These are phyloP conservation scores for Penicillium sp. DNA, from an alignment of 2,329 filamentous ascomycete genomes.

Conservation along the genomic window DNA sequence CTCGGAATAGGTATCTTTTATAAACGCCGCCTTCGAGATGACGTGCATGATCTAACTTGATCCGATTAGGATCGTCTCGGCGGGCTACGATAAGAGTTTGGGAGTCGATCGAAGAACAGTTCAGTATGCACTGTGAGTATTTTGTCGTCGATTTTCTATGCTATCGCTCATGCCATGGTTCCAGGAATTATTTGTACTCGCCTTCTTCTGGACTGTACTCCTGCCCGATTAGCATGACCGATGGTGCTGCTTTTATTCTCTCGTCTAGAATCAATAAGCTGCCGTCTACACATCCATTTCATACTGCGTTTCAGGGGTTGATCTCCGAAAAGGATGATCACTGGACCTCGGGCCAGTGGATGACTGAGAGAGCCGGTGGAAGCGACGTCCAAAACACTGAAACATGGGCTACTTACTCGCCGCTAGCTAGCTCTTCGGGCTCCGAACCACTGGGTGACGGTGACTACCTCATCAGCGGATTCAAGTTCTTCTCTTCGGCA, in stretches of 20 bases:
- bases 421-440: constrained; percentile 5
- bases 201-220: constrained; percentile 59
- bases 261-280: constrained; percentile 14
- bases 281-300: constrained; percentile 21
- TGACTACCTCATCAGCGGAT: constrained; percentile 54
- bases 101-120: not conserved
- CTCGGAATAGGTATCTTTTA: constrained; percentile 25
- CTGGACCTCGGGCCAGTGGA: constrained; percentile 40
- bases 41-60: constrained; percentile 24
- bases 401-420: constrained; percentile 31
- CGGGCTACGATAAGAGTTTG: not conserved
- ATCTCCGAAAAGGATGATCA: constrained; percentile 27
- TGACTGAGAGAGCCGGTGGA: constrained; percentile 37
- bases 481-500: constrained; percentile 70
- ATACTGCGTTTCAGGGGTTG: constrained; percentile 23
- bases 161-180: not conserved
- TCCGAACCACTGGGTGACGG: constrained; percentile 22
- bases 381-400: constrained; percentile 36
- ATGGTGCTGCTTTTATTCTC: constrained; percentile 37
- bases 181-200: constrained; percentile 55
- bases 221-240: constrained; percentile 63
- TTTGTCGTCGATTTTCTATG: not conserved
- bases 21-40: not conserved
- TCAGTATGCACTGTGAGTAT: constrained; percentile 4
- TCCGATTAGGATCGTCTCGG: not conserved